Evolutionary conservation across 2,329 filamentous ascomycete species (phyloP), one percentile per base, ranked within the genome.

Genomic region (Trichoderma endophyticum): DNA sequence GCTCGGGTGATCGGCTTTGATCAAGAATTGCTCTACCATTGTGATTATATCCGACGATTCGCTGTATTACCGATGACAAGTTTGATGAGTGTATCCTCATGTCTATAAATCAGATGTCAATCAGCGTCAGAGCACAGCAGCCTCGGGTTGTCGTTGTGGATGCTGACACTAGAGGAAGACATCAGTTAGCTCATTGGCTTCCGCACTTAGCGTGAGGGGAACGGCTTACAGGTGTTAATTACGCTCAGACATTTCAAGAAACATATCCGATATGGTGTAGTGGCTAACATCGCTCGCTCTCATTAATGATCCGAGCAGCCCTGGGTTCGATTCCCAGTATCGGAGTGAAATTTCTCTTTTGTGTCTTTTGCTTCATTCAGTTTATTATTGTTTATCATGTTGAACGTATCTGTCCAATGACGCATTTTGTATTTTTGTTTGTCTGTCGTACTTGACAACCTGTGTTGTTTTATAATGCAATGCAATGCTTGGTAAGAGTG

Each of bases 231-330:
- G 24, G 0, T 11, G 1, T 18, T 4, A 43, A 26, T 71, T 28
- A 60, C 26, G 2, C 8, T 0, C 0, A 0, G 0, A 1, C 9
- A 12, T 32, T 32, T n/a, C 43, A 71, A 63, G 30, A 65, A 43
- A n/a, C 9, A 9, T 3, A 61, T 79, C 78, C 78, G 78, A 76
- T 78, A 79, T 80, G 78, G 78, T 80, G 78, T 80, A 80, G 78
- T 80, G 78, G 78, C 78, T 79, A 80, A 79, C 78, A 80, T 80
- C 78, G 78, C 78, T 80, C 78, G 78, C 72, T 73, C 72, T 73
- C 72, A 73, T 39, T 18, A 8, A 56, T 65, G 56, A 21, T 51
- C 72, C 72, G 72, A 73, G 72, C 72, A 73, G 72, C 72, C 72
- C 72, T 70, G 72, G 72, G 72, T 73, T 73, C 72, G 72, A 73